Evolutionary conservation across 371 early-diverging fungal species (phyloP), one percentile per base, ranked within the genome.

Genomic region (Mortierella polycephala): DNA sequence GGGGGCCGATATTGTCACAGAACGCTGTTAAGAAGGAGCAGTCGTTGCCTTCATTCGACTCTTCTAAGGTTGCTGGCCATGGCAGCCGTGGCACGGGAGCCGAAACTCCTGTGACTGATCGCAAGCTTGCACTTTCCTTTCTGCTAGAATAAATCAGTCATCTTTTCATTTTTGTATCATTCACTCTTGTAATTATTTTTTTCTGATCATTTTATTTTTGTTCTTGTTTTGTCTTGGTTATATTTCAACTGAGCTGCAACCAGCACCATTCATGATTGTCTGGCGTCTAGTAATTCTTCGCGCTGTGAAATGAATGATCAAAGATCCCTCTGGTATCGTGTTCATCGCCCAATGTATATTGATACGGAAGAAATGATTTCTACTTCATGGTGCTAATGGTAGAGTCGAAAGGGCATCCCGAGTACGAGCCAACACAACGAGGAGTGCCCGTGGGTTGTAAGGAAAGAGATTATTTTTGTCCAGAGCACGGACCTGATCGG

Each of bases 361-460:
- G 3, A 40, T 11, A 11, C 14, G 23, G 16, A 58, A 40, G 52
- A 13, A 53, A 18, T 16, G 23, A 20, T 37, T 13, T 18, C 23
- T 40, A 10, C 11, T 45, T 18, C n/a, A 59, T 10, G 7, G 51
- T 39, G 14, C 46, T 20, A n/a, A 69, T 41, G 18, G 30, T 2
- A 66, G 14, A 20, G 45, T 14, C 41, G 49, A 55, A 0, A 74
- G 50, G 0, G 69, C n/a, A 11, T 60, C 58, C 7, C 49, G 53
- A 8, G 68, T 65, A 13, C 47, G 57, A 39, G 58, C 60, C 47
- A 79, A 44, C 1, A 79, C 79, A 11, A 59, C 46, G 7, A 79
- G 55, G 20, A 79, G 65, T 0, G 66, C 46, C n/a, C 30, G 30
- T 18, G 79, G 73, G 60, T 69, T 79, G 46, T 72, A 79, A 7